Conservation (phyloP, 768 basidiomycete species). For the Tylopilus balloui region DNA sequence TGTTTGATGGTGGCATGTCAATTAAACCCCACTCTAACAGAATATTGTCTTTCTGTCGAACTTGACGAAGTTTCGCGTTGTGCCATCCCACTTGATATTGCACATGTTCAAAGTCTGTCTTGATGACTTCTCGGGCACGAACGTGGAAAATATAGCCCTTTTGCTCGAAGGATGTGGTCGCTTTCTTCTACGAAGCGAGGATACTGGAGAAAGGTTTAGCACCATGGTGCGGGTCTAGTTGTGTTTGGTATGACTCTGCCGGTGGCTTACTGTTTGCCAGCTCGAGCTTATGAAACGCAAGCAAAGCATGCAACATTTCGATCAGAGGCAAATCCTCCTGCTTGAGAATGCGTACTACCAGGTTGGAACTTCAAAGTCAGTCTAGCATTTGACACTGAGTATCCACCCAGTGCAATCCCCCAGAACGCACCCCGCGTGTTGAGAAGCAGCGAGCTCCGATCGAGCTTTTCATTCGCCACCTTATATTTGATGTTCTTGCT, state of each 20-base stretch:
- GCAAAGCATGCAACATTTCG: constrained; percentile 89
- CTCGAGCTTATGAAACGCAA: constrained; percentile 94
- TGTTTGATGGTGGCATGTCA: background rate
- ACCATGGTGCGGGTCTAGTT: constrained; percentile 61
- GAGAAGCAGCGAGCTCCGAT: constrained; percentile 82
- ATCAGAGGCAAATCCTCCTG: constrained; percentile 81
- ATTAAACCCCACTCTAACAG: constrained; percentile 36
- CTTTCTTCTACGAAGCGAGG: constrained; percentile 82
- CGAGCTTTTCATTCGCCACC: constrained; percentile 91
- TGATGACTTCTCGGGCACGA: constrained; percentile 90
- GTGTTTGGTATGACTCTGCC: background rate
- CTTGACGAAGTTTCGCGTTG: constrained; percentile 92
- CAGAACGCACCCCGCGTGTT: constrained; percentile 82
- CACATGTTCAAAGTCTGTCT: constrained; percentile 97
- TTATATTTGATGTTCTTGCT: constrained; percentile 89
- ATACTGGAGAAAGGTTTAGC: constrained; percentile 80
- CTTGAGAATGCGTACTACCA: constrained; percentile 99
- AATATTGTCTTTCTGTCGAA: constrained; percentile 86
- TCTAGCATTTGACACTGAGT: constrained; percentile 9
- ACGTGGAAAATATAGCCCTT: constrained; percentile 89
- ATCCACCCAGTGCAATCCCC: constrained; percentile 81
- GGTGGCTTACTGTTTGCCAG: constrained; percentile 39
- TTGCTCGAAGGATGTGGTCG: constrained; percentile 92
- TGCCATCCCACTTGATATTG: constrained; percentile 86
- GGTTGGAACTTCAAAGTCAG: constrained; percentile 37